Conservation (phyloP, 140 eudicot genomes). For the Oenanthe javanica region DNA sequence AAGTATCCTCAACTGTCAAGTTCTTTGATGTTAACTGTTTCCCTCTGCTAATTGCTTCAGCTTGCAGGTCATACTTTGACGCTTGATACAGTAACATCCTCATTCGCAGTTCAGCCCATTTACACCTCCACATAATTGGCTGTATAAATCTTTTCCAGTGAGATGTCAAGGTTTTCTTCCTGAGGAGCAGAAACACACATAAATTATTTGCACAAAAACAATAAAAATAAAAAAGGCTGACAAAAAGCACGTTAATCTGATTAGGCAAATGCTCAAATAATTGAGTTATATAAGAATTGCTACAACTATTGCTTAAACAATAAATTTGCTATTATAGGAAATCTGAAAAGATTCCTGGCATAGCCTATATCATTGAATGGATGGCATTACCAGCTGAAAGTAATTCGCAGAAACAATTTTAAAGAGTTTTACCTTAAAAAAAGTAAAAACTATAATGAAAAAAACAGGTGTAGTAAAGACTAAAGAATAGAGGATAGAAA, state of each 20-base stretch:
- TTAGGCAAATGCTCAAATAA: not conserved
- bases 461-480: not conserved
- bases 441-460: not conserved
- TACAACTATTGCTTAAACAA: not conserved
- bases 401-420: not conserved
- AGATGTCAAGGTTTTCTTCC: constrained; percentile 74
- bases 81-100: constrained; percentile 43
- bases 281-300: not conserved
- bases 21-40: constrained; percentile 29
- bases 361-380: not conserved
- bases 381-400: not conserved
- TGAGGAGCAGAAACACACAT: constrained; percentile 24
- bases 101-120: constrained; percentile 74
- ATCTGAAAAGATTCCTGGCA: not conserved
- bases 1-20: constrained; percentile 24
- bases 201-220: constrained; percentile 22
- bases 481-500: not conserved
- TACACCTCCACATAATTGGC: constrained; percentile 83
- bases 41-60: constrained; percentile 33
- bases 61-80: constrained; percentile 39
- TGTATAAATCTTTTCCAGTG: constrained; percentile 70
- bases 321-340: not conserved
- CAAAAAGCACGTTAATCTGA: not conserved
- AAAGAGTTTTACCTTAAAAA: not conserved
- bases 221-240: not conserved